Conservation (phyloP, 352 stramenopile genomes). For the Globisporangium polare region DNA sequence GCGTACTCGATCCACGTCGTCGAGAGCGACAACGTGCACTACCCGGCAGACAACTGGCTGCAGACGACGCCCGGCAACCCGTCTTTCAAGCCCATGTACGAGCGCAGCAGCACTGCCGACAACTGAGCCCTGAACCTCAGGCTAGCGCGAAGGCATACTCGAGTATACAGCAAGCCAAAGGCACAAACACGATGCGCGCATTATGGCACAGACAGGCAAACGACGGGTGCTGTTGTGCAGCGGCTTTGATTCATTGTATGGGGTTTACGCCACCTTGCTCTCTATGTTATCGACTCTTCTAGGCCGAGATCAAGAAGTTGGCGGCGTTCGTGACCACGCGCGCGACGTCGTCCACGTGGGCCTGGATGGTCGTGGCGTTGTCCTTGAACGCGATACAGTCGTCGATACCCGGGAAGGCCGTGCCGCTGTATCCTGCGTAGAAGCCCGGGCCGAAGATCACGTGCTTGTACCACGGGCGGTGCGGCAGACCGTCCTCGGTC, state of each 20-base stretch:
- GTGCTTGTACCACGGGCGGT: conserved; percentile 55
- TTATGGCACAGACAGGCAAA: too few species aligned
- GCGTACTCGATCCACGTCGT: conserved; percentile 96
- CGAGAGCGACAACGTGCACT: conserved; percentile 85
- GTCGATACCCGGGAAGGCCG: conserved; percentile 43
- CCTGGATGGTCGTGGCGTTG: conserved; percentile 27
- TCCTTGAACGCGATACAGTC: conserved; percentile 48
- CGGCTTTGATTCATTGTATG: too few species aligned
- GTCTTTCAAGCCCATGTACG: too few species aligned
- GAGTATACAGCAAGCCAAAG: too few species aligned
- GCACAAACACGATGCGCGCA: too few species aligned
- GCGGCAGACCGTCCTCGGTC: conserved; percentile 32
- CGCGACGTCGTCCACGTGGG: conserved; percentile 44
- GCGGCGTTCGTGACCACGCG: conserved; percentile 29
- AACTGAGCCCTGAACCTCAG: too few species aligned
- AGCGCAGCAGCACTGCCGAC: too few species aligned
- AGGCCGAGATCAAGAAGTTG: too few species aligned
- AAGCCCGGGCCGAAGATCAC: conserved; percentile 57
- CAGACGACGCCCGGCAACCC: conserved; percentile 84
- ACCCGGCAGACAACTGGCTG: conserved; percentile 92
- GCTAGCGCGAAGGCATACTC: too few species aligned
- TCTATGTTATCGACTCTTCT: too few species aligned
- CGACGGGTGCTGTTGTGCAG: too few species aligned
- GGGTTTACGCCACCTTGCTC: too few species aligned
- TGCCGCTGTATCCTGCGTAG: conserved; percentile 46